Base-by-base conservation (phyloP, 176 grass and related monocot genomes). In the Pharus latifolius region DNA sequence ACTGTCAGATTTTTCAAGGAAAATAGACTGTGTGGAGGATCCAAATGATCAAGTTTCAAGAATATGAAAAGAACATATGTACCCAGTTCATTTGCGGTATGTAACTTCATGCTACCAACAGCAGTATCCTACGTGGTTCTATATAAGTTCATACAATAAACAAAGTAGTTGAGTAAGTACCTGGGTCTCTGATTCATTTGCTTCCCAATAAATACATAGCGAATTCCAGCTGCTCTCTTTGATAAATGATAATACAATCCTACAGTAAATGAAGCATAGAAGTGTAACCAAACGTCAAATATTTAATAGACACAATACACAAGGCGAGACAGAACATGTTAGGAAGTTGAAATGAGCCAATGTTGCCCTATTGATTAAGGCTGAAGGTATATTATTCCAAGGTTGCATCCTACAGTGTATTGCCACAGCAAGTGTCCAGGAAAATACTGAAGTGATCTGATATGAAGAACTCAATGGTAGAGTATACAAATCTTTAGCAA, bases 231-330 rank as follows among this genome's bases (percentile, higher is more conserved):
- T 75, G 84, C 89, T 60, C 95, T 84, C 76, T 99, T 99, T 35
- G 95, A 82, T 61, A 94, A 73, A 85, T 99, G 95, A 71, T 99
- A 99, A 85, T 99, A 99, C 52, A 99, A 76, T 49, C 95, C 95
- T 99, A 64, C 25, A 91, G 30, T 40, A 69, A 54, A 84, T 60
- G 63, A 23, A 64, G 28, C 15, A 80, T 56, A 55, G 37, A 77
- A 70, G 28, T 38, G n/a, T 65, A 67, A 71, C 75, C 55, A 95
- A 43, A 63, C 58, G 50, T 49, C 25, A 70, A 49, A 75, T 2
- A 74, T 17, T 76, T 70, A 16, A 28, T 71, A 65, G 23, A 59
- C 52, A 20, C 33, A 59, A 38, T 16, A 67, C 18, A 74, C 12
- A 22, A 24, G 47, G 60, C 25, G 15, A 58, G 31, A 35, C 43